phyloP scores from a whole-genome alignment of 1,139 yeast genomes.

The Geotrichum citri-aurantii region DNA sequence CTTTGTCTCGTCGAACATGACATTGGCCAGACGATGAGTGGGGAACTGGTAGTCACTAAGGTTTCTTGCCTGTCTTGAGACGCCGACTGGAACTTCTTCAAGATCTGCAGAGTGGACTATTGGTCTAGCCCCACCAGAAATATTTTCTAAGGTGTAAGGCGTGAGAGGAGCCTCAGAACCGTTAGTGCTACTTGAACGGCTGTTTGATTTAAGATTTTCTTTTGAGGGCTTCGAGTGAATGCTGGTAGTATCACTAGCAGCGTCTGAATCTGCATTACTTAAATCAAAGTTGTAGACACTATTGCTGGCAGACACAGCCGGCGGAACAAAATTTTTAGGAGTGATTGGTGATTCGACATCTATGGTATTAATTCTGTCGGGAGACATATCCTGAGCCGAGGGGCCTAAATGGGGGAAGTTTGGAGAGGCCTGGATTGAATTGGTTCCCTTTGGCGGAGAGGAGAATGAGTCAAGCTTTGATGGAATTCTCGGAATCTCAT shows the following conservation, averaged over 20 bases:
- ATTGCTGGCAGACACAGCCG: neutral
- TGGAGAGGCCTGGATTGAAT: constrained; percentile 9
- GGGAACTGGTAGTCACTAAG: constrained; percentile 74
- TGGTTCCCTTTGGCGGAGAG: neutral
- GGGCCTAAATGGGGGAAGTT: constrained; percentile 19
- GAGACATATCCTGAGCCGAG: constrained; percentile 16
- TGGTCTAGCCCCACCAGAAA: constrained; percentile 30
- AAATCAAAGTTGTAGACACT: neutral
- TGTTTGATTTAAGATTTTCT: neutral
- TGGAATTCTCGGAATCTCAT: constrained; percentile 18
- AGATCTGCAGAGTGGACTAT: constrained; percentile 69
- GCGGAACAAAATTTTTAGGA: constrained; percentile 18
- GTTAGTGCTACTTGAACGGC: neutral
- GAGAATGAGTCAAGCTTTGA: constrained; percentile 11
- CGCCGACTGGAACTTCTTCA: constrained; percentile 95
- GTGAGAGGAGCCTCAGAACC: neutral
- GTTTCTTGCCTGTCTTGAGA: constrained; percentile 73
- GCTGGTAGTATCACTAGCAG: neutral
- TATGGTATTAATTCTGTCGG: constrained; percentile 17
- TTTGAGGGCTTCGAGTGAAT: neutral
- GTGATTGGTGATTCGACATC: constrained; percentile 6
- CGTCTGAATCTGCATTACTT: neutral
- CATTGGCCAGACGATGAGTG: constrained; percentile 71
- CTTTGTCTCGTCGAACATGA: constrained; percentile 67
- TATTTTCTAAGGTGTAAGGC: constrained; percentile 10